A percentile compares a stretch with the other conserved stretches of the same genome.
Evolutionary conservation across 768 basidiomycete species (phyloP).

Genomic region (Cyclocybe aegerita): DNA sequence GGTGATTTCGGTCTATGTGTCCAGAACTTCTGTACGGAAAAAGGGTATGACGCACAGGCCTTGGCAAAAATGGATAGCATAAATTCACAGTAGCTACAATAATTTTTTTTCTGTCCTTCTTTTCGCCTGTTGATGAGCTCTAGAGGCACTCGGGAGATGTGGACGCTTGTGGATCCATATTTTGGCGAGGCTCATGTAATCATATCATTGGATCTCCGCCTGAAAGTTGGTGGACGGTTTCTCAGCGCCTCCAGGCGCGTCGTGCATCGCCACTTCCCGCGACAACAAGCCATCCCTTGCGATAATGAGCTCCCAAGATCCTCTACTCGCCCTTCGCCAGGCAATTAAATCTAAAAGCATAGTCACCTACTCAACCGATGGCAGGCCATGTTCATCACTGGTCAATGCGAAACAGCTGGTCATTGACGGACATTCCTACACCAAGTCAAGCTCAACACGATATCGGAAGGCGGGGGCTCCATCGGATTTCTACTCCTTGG

Average conservation of each 20-base stretch:
- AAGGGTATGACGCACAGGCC: too few relatives aligned
- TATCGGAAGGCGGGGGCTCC: conserved; percentile 64
- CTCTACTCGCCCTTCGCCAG: conserved; percentile 56
- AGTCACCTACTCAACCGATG: conserved; percentile 48
- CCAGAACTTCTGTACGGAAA: too few relatives aligned
- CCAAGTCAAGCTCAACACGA: conserved; percentile 76
- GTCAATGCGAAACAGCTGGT: conserved; percentile 64
- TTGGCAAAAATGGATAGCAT: too few relatives aligned
- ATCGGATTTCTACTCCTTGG: conserved; percentile 74
- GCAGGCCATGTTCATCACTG: conserved; percentile 45
- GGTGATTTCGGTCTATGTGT: too few relatives aligned
- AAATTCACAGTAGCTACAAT: too few relatives aligned
- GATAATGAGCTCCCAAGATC: conserved; percentile 41
- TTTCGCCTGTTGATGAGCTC: too few relatives aligned
- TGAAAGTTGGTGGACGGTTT: background rate
- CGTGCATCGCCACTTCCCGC: conserved; percentile 1
- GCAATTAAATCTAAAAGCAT: conserved; percentile 55
- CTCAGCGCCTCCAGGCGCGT: too few relatives aligned
- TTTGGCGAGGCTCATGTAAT: too few relatives aligned
- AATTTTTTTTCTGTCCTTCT: too few relatives aligned
- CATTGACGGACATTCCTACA: conserved; percentile 53
- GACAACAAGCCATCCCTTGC: background rate
- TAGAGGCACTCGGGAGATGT: too few relatives aligned
- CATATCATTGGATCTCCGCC: background rate
- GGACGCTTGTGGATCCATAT: too few relatives aligned